These are phyloP conservation scores for Solanum bukasovii DNA, from an alignment of 257 asterid genomes.

Conservation along the genomic window DNA sequence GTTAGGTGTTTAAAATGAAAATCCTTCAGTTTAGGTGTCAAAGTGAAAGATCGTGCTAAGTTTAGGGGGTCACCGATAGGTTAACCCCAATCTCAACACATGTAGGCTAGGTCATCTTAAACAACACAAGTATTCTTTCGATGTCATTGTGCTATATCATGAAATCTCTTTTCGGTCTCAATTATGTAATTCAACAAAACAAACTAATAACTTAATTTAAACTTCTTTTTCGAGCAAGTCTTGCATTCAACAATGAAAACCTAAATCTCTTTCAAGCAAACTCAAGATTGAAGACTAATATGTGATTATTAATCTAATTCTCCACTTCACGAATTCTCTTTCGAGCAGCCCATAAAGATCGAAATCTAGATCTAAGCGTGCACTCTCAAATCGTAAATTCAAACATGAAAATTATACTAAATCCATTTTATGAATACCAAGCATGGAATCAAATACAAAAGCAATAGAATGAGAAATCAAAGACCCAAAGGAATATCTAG, in stretches of 20 bases:
- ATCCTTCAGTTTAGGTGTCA: too few relatives aligned
- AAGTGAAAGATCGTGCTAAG: too few relatives aligned
- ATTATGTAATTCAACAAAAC: neutral
- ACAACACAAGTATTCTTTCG: neutral
- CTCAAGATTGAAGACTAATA: neutral
- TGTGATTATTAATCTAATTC: too few relatives aligned
- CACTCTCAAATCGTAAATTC: neutral
- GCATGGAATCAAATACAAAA: neutral
- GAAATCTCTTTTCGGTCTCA: too few relatives aligned
- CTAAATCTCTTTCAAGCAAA: neutral
- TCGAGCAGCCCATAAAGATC: neutral
- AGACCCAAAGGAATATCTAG: neutral
- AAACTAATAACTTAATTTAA: too few relatives aligned
- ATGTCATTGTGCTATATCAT: neutral
- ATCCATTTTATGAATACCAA: neutral
- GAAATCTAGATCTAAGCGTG: neutral
- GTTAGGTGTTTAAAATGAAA: too few relatives aligned
- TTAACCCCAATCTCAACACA: too few relatives aligned
- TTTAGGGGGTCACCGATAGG: too few relatives aligned
- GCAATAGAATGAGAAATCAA: neutral
- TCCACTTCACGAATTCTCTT: too few relatives aligned
- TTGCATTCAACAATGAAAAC: neutral
- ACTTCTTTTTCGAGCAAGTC: neutral
- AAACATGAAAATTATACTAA: neutral
- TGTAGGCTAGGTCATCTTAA: neutral